These are phyloP conservation scores for Pyrenochaeta sp. DNA, from an alignment of 2,329 filamentous ascomycete genomes.

Conservation along the genomic window DNA sequence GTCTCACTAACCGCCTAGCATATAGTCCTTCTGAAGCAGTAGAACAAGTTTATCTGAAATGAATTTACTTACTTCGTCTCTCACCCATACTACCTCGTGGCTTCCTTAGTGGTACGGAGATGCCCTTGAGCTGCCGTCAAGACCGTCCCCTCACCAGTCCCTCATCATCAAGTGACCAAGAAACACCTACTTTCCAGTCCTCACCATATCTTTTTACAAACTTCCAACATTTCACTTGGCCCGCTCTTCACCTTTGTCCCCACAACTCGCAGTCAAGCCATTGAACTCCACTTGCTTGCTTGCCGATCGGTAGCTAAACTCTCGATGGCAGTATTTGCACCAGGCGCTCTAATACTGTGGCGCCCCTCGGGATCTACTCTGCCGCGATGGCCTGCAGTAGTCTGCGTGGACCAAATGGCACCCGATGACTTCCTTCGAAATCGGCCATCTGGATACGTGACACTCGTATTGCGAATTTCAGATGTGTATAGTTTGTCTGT, in stretches of 20 bases:
- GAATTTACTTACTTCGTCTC: neutral
- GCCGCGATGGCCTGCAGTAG: constrained; percentile 25
- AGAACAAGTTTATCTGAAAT: no score
- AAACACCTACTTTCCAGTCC: no score
- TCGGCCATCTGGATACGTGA: constrained; percentile 19
- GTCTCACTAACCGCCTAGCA: no score
- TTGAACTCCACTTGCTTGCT: neutral
- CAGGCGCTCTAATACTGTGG: constrained; percentile 22
- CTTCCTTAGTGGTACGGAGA: no score
- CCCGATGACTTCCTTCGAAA: constrained; percentile 8
- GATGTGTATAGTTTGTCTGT: constrained; percentile 19
- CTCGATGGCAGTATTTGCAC: neutral
- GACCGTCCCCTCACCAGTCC: no score
- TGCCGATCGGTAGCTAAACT: neutral
- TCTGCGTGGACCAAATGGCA: constrained; percentile 28
- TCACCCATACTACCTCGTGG: no score
- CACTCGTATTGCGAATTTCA: constrained; percentile 21
- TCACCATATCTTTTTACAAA: neutral
- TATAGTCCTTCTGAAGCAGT: no score
- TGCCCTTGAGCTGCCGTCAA: no score
- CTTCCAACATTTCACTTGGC: no score
- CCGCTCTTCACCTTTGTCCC: no score
- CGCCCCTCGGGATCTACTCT: neutral
- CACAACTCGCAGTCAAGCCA: no score
- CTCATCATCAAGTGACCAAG: no score